Conservation (phyloP, 2,329 filamentous ascomycete species). For the Aureobasidium sp. region DNA sequence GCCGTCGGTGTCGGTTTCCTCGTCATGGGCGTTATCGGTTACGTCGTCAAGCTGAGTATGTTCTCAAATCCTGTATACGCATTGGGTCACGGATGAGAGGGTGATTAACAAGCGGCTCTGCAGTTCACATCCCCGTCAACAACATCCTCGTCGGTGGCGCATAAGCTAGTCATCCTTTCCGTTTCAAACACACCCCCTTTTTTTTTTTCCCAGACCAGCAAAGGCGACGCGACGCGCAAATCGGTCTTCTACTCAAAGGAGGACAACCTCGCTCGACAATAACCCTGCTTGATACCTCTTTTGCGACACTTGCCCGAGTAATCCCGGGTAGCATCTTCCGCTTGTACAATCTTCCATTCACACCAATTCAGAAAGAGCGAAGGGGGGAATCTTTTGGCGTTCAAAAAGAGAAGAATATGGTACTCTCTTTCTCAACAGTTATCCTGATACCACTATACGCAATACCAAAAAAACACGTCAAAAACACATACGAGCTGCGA, state of each 20-base stretch:
- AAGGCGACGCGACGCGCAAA: neutral
- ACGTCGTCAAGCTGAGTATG: conserved; percentile 63
- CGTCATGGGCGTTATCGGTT: conserved; percentile 64
- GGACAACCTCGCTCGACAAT: neutral
- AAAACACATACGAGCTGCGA: neutral
- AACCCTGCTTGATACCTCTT: neutral
- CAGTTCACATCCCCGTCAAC: conserved; percentile 64
- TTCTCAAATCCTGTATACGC: neutral
- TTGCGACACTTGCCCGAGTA: neutral
- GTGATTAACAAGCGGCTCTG: no score
- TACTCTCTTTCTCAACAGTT: neutral
- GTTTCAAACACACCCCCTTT: neutral
- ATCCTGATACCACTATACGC: conserved; percentile 1
- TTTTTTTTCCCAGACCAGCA: no score
- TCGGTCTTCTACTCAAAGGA: neutral
- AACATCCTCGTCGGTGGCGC: conserved; percentile 62
- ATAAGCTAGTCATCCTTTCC: conserved; percentile 32
- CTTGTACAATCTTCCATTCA: neutral
- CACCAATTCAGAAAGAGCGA: neutral
- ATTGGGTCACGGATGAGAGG: no score
- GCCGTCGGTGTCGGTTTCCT: conserved; percentile 64
- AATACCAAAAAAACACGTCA: neutral
- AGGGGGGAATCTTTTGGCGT: neutral
- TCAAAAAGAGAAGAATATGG: neutral
- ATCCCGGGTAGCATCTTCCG: neutral